phyloP scores from a whole-genome alignment of 2,329 filamentous ascomycete species.

The Teratosphaeria viscida region DNA sequence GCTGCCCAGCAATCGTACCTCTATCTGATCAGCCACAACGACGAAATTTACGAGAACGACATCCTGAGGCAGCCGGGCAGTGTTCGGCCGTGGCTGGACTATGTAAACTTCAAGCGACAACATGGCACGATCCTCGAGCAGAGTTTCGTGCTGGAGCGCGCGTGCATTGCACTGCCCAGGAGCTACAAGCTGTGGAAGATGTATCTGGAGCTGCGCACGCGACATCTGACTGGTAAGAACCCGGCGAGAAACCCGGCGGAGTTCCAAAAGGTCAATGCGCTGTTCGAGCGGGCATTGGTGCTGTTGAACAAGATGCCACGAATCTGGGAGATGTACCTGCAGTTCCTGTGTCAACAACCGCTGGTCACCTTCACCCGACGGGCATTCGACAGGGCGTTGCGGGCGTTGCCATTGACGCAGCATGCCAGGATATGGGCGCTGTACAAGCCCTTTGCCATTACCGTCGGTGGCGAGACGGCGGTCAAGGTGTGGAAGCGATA shows the following conservation, averaged over 20 bases:
- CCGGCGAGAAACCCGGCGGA: slow-evolving; percentile 68
- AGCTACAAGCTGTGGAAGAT: slow-evolving; percentile 99
- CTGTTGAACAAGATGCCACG: slow-evolving; percentile 97
- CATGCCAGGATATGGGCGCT: slow-evolving; percentile 92
- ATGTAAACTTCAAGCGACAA: slow-evolving; percentile 80
- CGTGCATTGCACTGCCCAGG: slow-evolving; percentile 77
- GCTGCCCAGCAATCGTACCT: slow-evolving; percentile 19
- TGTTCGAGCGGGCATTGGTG: slow-evolving; percentile 87
- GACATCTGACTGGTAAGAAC: slow-evolving; percentile 59
- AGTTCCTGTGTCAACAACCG: slow-evolving; percentile 84
- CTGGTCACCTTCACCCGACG: slow-evolving; percentile 74
- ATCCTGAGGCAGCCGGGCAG: slow-evolving; percentile 74
- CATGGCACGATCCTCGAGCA: slow-evolving; percentile 80
- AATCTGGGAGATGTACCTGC: slow-evolving; percentile 97
- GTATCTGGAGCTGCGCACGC: slow-evolving; percentile 77
- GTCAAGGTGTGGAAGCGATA: slow-evolving; percentile 92
- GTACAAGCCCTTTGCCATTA: slow-evolving; percentile 84
- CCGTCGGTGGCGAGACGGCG: slow-evolving; percentile 78
- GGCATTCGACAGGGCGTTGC: slow-evolving; percentile 83
- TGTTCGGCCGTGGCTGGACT: slow-evolving; percentile 89
- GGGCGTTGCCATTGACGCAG: slow-evolving; percentile 85
- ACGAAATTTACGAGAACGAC: slow-evolving; percentile 94
- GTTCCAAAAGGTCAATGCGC: slow-evolving; percentile 84
- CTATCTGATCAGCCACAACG: slow-evolving; percentile 61
- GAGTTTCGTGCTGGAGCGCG: slow-evolving; percentile 78